Evolutionary conservation across 805 yeast species (phyloP).

Genomic region (Schizosaccharomyces lindneri): DNA sequence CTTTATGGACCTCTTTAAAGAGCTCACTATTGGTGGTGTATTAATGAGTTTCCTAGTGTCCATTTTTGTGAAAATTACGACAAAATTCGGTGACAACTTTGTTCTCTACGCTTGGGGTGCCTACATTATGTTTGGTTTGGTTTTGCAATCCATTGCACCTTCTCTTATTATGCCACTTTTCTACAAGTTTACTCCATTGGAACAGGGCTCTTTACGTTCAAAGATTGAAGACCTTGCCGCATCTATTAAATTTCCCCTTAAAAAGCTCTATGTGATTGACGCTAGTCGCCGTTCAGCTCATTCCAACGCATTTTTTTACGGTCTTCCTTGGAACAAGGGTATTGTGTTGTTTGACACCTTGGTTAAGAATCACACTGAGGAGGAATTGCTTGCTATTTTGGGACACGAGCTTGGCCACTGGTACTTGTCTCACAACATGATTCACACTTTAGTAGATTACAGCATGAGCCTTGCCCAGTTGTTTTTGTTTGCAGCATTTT

Average conservation of each 20-base stretch:
- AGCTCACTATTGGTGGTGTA: conserved; percentile 24
- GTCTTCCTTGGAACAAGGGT: conserved; percentile 90
- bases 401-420: conserved; percentile 95
- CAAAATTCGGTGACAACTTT: conserved; percentile 54
- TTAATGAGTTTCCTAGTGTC: conserved; percentile 54
- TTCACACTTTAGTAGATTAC: conserved; percentile 39
- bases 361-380: conserved; percentile 48
- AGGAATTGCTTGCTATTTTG: conserved; percentile 74
- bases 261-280: conserved; percentile 67
- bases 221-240: conserved; percentile 61
- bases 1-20: conserved; percentile 47
- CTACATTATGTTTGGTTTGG: conserved; percentile 42
- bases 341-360: conserved; percentile 84
- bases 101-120: conserved; percentile 57
- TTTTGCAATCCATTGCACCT: conserved; percentile 45
- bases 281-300: conserved; percentile 94
- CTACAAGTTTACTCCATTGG: conserved; percentile 73
- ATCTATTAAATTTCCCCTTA: conserved; percentile 60
- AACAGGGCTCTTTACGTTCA: conserved; percentile 64
- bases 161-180: conserved; percentile 76
- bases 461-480: conserved; percentile 11
- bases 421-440: conserved; percentile 70
- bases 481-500: conserved; percentile 45
- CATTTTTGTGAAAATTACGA: conserved; percentile 57
- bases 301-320: conserved; percentile 89